A percentile compares a stretch with the other conserved stretches of the same genome.
These are phyloP conservation scores for Plasmodium fragile DNA, from an alignment of 169 alveolate species.

Conservation along the genomic window DNA sequence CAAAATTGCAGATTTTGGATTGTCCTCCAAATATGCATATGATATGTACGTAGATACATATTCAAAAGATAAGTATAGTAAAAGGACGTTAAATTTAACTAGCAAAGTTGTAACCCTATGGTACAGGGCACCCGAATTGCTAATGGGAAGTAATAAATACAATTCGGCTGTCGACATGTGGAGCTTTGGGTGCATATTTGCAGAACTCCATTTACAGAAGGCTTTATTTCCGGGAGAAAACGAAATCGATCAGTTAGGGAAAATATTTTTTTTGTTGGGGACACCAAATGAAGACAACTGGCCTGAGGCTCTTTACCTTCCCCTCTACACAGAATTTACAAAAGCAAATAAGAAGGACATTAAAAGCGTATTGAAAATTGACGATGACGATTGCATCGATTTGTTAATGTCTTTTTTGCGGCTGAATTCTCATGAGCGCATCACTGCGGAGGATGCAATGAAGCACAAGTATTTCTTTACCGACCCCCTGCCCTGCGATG, in stretches of 20 bases:
- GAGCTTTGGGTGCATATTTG: slow-evolving; percentile 95
- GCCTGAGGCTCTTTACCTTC: slow-evolving; percentile 91
- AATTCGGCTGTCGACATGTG: slow-evolving; percentile 95
- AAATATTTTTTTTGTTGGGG: slow-evolving; percentile 88
- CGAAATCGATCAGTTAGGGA: slow-evolving; percentile 90
- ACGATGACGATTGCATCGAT: slow-evolving; percentile 75
- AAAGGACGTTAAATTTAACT: slow-evolving; percentile 88
- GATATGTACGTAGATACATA: slow-evolving; percentile 78
- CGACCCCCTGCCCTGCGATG: slow-evolving; percentile 82
- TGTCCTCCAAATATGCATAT: slow-evolving; percentile 84
- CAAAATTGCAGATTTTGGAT: slow-evolving; percentile 93
- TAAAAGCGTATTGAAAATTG: slow-evolving; percentile 61
- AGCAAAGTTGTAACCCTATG: slow-evolving; percentile 93
- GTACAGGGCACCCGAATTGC: slow-evolving; percentile 97
- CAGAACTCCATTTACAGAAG: slow-evolving; percentile 90
- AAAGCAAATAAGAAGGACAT: slow-evolving; percentile 77
- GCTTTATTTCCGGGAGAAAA: slow-evolving; percentile 93
- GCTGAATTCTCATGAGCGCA: slow-evolving; percentile 88
- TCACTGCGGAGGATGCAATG: slow-evolving; percentile 87
- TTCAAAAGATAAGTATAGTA: slow-evolving; percentile 72
- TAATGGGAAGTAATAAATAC: slow-evolving; percentile 92
- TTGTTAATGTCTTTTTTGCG: slow-evolving; percentile 79
- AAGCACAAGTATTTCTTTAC: slow-evolving; percentile 87
- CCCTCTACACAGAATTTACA: slow-evolving; percentile 81
- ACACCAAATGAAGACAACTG: slow-evolving; percentile 90